Conservation (phyloP, 176 grass and related monocot genomes). For the Cenchrus americanus region DNA sequence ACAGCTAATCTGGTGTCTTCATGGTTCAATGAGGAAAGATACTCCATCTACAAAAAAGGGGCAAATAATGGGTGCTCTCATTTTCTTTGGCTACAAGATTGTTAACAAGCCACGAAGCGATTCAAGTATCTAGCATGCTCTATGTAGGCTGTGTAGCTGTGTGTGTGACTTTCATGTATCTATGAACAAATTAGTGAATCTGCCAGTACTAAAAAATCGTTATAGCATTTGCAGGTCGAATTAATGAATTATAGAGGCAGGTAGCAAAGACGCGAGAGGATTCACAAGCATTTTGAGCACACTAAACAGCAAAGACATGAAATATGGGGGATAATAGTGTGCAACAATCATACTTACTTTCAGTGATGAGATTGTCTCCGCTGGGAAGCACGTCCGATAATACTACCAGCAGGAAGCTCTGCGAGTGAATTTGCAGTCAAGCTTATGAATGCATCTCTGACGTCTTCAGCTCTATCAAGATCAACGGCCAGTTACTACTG, state of each 20-base stretch:
- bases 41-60: constrained; percentile 61
- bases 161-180: not conserved
- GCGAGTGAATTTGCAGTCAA: constrained; percentile 78
- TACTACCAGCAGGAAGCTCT: constrained; percentile 90
- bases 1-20: constrained; percentile 98
- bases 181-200: not conserved
- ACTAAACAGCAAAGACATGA: constrained; percentile 8
- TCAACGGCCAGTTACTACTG: constrained; percentile 25
- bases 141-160: not conserved
- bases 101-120: not conserved
- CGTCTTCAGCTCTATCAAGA: constrained; percentile 43
- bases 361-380: constrained; percentile 88
- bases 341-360: constrained; percentile 60
- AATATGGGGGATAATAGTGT: not conserved
- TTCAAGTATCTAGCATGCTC: not conserved
- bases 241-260: not conserved
- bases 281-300: not conserved
- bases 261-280: not conserved
- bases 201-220: not conserved
- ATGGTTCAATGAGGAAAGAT: constrained; percentile 84
- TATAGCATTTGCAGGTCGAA: not conserved
- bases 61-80: not conserved
- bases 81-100: not conserved
- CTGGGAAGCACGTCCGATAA: constrained; percentile 92
- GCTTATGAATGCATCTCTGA: constrained; percentile 96